Percentiles rank a stretch among this genome's conserved stretches.
Conservation (phyloP, 768 basidiomycete species). For the Podaxis sp. region DNA sequence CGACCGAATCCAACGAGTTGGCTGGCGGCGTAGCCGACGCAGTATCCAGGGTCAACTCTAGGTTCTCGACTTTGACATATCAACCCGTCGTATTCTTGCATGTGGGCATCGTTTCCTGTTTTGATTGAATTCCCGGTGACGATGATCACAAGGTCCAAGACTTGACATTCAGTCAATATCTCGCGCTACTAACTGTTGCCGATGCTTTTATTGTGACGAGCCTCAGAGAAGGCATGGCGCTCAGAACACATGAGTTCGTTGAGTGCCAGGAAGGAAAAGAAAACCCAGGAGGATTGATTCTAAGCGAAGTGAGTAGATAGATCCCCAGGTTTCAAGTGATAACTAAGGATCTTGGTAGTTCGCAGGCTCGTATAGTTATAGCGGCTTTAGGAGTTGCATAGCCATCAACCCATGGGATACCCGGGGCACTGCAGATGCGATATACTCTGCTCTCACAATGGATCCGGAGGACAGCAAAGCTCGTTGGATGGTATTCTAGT, state of each 20-base stretch:
- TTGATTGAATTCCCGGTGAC: not conserved
- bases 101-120: not conserved
- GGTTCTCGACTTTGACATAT: conserved; percentile 83
- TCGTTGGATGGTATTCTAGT: conserved; percentile 62
- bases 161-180: conserved; percentile 82
- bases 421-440: conserved; percentile 81
- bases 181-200: conserved; percentile 77
- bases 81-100: conserved; percentile 80
- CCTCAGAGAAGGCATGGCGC: conserved; percentile 86
- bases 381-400: conserved; percentile 84
- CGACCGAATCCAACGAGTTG: conserved; percentile 72
- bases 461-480: conserved; percentile 65
- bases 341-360: conserved; percentile 45
- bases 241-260: conserved; percentile 81
- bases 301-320: conserved; percentile 63
- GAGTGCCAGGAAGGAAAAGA: conserved; percentile 70
- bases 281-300: conserved; percentile 64
- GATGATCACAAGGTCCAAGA: conserved; percentile 62
- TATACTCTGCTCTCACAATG: conserved; percentile 72
- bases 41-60: conserved; percentile 79
- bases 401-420: conserved; percentile 86
- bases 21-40: conserved; percentile 74
- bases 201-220: conserved; percentile 86
- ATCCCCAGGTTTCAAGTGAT: not conserved
- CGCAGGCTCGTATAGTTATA: conserved; percentile 83